Base-by-base conservation (phyloP, 805 yeast genomes). In the Candida railenensis region DNA sequence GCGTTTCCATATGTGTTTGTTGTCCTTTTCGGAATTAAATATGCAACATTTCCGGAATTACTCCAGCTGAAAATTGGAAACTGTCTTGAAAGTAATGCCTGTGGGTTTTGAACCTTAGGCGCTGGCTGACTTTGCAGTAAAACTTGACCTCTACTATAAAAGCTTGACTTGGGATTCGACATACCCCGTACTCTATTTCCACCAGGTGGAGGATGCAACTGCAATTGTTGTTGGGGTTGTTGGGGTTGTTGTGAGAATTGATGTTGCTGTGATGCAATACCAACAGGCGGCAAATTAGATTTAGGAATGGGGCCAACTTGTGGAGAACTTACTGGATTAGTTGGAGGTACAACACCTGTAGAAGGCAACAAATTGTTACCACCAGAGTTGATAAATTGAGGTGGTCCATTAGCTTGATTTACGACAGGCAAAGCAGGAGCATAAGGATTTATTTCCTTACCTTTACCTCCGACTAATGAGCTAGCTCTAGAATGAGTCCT, bases 41-140 rank as follows among this genome's bases (percentile, higher is more conserved):
- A 46, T 1, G 56, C 65, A 3, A 61, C 61, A n/a, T 57, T 61
- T 22, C 58, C 61, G 1, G 71, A 61, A 22, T 53, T 49, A 43
- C 69, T 62, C 86, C 94, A 89, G 48, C 77, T 73, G 59, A 88
- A 85, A 30, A 89, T 59, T 0, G 96, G 96, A 65, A 85, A 86
- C 58, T 87, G 96, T 45, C 86, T 73, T 40, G 68, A 64, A 20
- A 73, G 63, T 43, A 85, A 62, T 20, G 81, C 77, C 43, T 77
- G 78, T 5, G 87, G 85, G 49, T 82, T 77, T 25, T 67, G 65
- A 5, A 72, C 51, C 37, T 57, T 63, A 44, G 53, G 62, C 30
- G 52, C 57, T n/a, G 58, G 21, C 4, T 16, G 39, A 16, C 18
- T 18, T 14, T 16, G 22, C 11, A 25, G 60, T 37, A 56, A 62